Percentiles rank a stretch among this genome's conserved stretches.
Evolutionary conservation across 306 rosid genomes (phyloP).

Genomic region (Styphnolobium japonicum): DNA sequence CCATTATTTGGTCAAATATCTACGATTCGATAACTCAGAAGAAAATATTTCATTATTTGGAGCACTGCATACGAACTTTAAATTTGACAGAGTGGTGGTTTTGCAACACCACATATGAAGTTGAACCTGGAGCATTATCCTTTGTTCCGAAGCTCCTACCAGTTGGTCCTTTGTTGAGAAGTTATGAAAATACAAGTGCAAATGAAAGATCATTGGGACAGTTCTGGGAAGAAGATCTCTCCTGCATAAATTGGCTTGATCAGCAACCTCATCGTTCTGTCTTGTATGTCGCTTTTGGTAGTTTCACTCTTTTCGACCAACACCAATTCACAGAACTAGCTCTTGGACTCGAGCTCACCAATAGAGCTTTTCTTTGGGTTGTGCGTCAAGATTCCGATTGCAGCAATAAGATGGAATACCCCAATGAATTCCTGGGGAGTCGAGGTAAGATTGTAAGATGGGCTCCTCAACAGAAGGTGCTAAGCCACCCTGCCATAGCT

Average conservation of each 20-base stretch:
- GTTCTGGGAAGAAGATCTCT: slow-evolving; percentile 13
- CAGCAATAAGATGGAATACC: not conserved
- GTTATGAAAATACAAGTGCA: not conserved
- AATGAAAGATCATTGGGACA: not conserved
- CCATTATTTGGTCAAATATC: not conserved
- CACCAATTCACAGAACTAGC: slow-evolving; percentile 17
- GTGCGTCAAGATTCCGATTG: not conserved
- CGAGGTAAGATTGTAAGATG: slow-evolving; percentile 9
- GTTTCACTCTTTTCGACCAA: not conserved
- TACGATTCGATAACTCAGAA: not conserved
- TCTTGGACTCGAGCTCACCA: slow-evolving; percentile 11
- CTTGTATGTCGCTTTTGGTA: slow-evolving; percentile 15
- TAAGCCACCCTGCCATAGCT: slow-evolving; percentile 32
- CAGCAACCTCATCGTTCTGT: slow-evolving; percentile 13
- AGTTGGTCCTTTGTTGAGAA: slow-evolving; percentile 21
- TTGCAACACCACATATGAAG: slow-evolving; percentile 6
- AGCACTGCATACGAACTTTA: not conserved
- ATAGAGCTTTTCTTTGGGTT: slow-evolving; percentile 34
- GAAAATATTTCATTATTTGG: not conserved
- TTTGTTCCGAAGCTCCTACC: not conserved
- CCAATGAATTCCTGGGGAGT: slow-evolving; percentile 1
- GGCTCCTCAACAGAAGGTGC: slow-evolving; percentile 39
- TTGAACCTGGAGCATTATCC: not conserved
- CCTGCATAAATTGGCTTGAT: slow-evolving; percentile 24
- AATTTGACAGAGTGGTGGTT: slow-evolving; percentile 7